Evolutionary conservation across 2,329 filamentous ascomycete species (phyloP).

Genomic region (Xylaria hypoxylon): DNA sequence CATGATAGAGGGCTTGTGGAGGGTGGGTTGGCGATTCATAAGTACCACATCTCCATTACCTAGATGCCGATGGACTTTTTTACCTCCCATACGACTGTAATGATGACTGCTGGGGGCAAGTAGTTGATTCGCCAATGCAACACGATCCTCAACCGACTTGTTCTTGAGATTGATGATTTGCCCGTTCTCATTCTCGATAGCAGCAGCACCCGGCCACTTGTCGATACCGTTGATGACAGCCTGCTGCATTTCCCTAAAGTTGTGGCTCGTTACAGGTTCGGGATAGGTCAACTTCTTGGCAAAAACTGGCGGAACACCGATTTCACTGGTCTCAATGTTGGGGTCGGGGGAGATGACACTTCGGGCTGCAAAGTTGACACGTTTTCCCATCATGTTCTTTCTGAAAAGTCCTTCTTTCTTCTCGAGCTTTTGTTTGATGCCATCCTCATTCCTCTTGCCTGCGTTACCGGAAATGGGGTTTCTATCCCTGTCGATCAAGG

Average conservation of each 20-base stretch:
- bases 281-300: slow-evolving; percentile 96
- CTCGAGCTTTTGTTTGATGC: slow-evolving; percentile 97
- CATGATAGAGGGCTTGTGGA: slow-evolving; percentile 99
- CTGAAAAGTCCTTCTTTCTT: slow-evolving; percentile 99
- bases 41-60: slow-evolving; percentile 97
- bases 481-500: slow-evolving; percentile 89
- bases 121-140: slow-evolving; percentile 91
- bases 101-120: slow-evolving; percentile 83
- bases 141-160: slow-evolving; percentile 88
- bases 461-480: slow-evolving; percentile 84
- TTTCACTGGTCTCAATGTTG: slow-evolving; percentile 99
- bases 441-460: slow-evolving; percentile 83
- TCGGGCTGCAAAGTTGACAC: slow-evolving; percentile 96
- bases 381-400: slow-evolving; percentile 99
- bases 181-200: slow-evolving; percentile 95
- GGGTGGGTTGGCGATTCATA: slow-evolving; percentile 98
- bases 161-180: slow-evolving; percentile 88
- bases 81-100: slow-evolving; percentile 82
- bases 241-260: slow-evolving; percentile 94
- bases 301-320: slow-evolving; percentile 97
- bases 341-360: slow-evolving; percentile 98
- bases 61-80: slow-evolving; percentile 96
- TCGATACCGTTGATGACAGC: slow-evolving; percentile 95
- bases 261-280: slow-evolving; percentile 96
- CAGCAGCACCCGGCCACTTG: slow-evolving; percentile 92